Base-by-base conservation (phyloP, 768 basidiomycete genomes). In the Boletus vinaceobasis region DNA sequence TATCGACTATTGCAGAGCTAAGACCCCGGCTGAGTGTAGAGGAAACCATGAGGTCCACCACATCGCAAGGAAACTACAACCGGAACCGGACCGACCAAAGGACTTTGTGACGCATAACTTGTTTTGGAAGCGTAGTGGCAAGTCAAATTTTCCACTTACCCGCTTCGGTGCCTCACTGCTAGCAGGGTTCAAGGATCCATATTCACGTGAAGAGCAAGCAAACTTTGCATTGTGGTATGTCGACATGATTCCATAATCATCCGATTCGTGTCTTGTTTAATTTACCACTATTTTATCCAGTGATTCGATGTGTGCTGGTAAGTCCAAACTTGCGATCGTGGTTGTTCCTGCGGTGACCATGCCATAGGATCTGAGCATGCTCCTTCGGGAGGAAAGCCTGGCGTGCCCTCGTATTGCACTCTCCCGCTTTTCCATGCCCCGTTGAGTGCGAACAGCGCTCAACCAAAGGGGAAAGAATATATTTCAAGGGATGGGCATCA, bases 111-210 rank as follows among this genome's bases (percentile, higher is more conserved):
- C 79, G 3, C 85, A 86, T 57, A 71, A 62, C 33, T 53, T 85
- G 37, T 78, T 75, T 57, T 86, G 84, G 84, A 75, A 75, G 56
- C 75, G 83, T 11, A 77, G 76, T 60, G 84, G 83, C 77, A 56
- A 44, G 75, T 65, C 11, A 0, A 46, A 17, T 21, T 32, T 21
- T 17, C 21, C 1, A 14, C 6, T 4, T 1, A 1, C 2, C 15
- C 1, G 0, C 13, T 7, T 56, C 19, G 17, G 36, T 27, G 11
- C 1, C 43, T 50, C 11, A 59, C 44, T 15, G 7, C 49, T 14
- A 46, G 13, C 45, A 84, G 83, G 81, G 6, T 85, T 84, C 72
- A 82, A 78, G 69, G 83, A 85, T 63, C 84, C 83, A 0, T 85
- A 85, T 58, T 75, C 82, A 5, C 74, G 74, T 7, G 81, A 83